phyloP scores from a whole-genome alignment of 345 rosid genomes.

The Rubroshorea leprosula region DNA sequence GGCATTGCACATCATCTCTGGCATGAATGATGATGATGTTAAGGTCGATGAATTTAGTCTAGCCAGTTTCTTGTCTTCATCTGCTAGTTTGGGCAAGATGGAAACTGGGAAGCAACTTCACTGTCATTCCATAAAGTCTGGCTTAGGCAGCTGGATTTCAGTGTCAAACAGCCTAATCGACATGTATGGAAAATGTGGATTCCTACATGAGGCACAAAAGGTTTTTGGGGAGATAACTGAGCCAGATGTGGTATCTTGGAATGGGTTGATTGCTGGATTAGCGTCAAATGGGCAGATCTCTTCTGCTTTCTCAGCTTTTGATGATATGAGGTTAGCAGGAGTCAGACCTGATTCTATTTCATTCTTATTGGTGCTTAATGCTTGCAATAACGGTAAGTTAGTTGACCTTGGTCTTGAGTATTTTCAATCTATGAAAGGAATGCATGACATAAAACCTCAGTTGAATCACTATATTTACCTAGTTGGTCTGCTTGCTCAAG shows the following conservation, averaged over 20 bases:
- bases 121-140: slow-evolving; percentile 49
- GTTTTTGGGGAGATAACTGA: slow-evolving; percentile 40
- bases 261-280: slow-evolving; percentile 51
- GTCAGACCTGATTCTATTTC: slow-evolving; percentile 48
- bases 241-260: slow-evolving; percentile 71
- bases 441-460: slow-evolving; percentile 36
- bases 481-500: slow-evolving; percentile 49
- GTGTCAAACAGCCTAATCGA: slow-evolving; percentile 48
- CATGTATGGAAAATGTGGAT: slow-evolving; percentile 53
- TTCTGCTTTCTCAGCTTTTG: slow-evolving; percentile 57
- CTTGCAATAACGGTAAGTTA: slow-evolving; percentile 51
- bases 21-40: slow-evolving; percentile 37
- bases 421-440: slow-evolving; percentile 37
- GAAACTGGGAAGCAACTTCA: slow-evolving; percentile 66
- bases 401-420: slow-evolving; percentile 49
- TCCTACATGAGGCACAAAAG: slow-evolving; percentile 29
- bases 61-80: slow-evolving; percentile 58
- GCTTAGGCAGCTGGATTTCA: slow-evolving; percentile 34
- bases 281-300: slow-evolving; percentile 42
- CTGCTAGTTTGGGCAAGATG: slow-evolving; percentile 37
- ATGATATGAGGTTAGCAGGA: slow-evolving; percentile 62
- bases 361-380: slow-evolving; percentile 38
- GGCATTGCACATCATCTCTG: slow-evolving; percentile 37
- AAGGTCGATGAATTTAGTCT: slow-evolving; percentile 49
- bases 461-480: slow-evolving; percentile 48